Percentiles rank a stretch among this genome's conserved stretches.
Conservation (phyloP, 345 rosid genomes). For the Moringa oleifera region DNA sequence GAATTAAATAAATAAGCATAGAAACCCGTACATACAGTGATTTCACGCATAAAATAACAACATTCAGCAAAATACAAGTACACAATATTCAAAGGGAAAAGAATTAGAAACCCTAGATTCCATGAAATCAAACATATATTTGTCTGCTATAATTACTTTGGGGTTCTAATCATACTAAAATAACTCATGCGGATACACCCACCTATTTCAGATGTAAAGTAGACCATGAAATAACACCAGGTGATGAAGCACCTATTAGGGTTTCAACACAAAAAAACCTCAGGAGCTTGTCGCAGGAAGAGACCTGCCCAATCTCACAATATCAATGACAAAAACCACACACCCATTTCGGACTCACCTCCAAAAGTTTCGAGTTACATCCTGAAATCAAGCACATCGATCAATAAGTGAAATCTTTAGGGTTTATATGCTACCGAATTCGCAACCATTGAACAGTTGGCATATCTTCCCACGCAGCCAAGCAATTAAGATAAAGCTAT, state of each 20-base stretch:
- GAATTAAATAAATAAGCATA: neutral
- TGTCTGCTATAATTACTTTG: slow-evolving; percentile 9
- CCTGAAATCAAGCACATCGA: slow-evolving; percentile 13
- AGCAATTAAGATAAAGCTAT: slow-evolving; percentile 21
- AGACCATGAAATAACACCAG: slow-evolving; percentile 17
- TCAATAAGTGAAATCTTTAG: slow-evolving; percentile 28
- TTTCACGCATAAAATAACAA: slow-evolving; percentile 52
- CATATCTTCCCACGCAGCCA: slow-evolving; percentile 16
- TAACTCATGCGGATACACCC: slow-evolving; percentile 12
- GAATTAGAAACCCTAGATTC: slow-evolving; percentile 40
- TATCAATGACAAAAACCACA: slow-evolving; percentile 4
- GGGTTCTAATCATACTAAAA: slow-evolving; percentile 12
- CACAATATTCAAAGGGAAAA: slow-evolving; percentile 17
- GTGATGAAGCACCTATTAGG: slow-evolving; percentile 34
- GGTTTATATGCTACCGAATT: slow-evolving; percentile 37
- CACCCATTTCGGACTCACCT: slow-evolving; percentile 24
- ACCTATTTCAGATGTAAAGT: slow-evolving; percentile 19
- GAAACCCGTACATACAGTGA: slow-evolving; percentile 5
- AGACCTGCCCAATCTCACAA: slow-evolving; percentile 15
- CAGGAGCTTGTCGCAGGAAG: slow-evolving; percentile 2
- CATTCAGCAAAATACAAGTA: slow-evolving; percentile 10
- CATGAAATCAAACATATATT: slow-evolving; percentile 23
- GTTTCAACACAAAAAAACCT: slow-evolving; percentile 27
- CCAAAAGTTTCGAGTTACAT: slow-evolving; percentile 12
- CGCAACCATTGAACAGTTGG: slow-evolving; percentile 32